Percentiles rank a stretch among this genome's conserved stretches.
Conservation (phyloP, 1,284 basidiomycete species). For the Mycosarcoma mackinlayi region DNA sequence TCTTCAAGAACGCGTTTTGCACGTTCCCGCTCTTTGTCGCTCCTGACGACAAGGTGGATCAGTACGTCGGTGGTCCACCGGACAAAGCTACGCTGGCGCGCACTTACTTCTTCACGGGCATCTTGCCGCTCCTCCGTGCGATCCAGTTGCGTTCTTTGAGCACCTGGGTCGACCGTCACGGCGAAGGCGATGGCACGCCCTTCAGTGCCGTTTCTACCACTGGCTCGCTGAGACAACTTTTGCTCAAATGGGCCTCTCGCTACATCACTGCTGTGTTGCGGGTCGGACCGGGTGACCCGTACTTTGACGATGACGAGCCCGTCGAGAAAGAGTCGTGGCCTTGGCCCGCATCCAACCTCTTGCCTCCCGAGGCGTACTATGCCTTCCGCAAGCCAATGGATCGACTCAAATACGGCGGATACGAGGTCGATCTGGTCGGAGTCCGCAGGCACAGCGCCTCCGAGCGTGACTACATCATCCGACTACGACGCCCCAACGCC, state of each 20-base stretch:
- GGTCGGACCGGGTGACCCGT: slow-evolving; percentile 54
- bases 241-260: slow-evolving; percentile 53
- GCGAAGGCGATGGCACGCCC: slow-evolving; percentile 60
- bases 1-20: slow-evolving; percentile 61
- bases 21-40: slow-evolving; percentile 64
- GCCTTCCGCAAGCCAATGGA: slow-evolving; percentile 60
- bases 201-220: slow-evolving; percentile 54
- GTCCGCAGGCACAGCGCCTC: slow-evolving; percentile 41
- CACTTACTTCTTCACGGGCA: slow-evolving; percentile 51
- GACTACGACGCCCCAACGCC: slow-evolving; percentile 60
- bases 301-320: slow-evolving; percentile 41
- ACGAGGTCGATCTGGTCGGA: slow-evolving; percentile 63
- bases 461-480: slow-evolving; percentile 59
- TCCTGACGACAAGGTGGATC: slow-evolving; percentile 48
- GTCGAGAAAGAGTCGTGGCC: slow-evolving; percentile 52
- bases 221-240: slow-evolving; percentile 31
- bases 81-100: slow-evolving; percentile 58
- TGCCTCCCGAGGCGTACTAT: slow-evolving; percentile 62
- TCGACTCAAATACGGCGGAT: slow-evolving; percentile 59
- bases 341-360: slow-evolving; percentile 57
- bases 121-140: slow-evolving; percentile 59
- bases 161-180: slow-evolving; percentile 58
- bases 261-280: slow-evolving; percentile 60
- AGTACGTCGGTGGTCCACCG: slow-evolving; percentile 44
- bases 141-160: slow-evolving; percentile 61